phyloP scores from a whole-genome alignment of 495 filamentous ascomycete species.

The Neurospora intermedia region DNA sequence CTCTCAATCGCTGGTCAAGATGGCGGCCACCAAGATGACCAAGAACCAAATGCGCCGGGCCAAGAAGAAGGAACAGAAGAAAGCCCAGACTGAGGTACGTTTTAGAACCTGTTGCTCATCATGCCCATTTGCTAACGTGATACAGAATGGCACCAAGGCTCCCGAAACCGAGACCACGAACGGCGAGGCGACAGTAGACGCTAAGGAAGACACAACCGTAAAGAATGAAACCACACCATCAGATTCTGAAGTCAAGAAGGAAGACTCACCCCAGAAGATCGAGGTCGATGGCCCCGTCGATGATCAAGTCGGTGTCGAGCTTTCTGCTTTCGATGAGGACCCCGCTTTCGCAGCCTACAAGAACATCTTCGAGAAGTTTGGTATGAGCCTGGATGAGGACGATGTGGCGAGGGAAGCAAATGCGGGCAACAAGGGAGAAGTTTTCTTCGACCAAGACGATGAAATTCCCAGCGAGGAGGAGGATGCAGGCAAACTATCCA shows the following conservation, averaged over 20 bases:
- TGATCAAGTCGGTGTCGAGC: conserved; percentile 29
- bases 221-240: conserved; percentile 6
- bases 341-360: conserved; percentile 77
- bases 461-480: conserved; percentile 86
- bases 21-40: conserved; percentile 53
- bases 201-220: conserved; percentile 2
- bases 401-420: conserved; percentile 49
- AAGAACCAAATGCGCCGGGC: conserved; percentile 81
- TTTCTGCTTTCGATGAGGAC: conserved; percentile 46
- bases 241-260: conserved; percentile 32
- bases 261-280: conserved; percentile 23
- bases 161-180: conserved; percentile 9
- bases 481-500: conserved; percentile 64
- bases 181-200: conserved; percentile 18
- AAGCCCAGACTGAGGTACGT: conserved; percentile 40
- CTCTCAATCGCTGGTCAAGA: conserved; percentile 24
- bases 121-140: conserved; percentile 6
- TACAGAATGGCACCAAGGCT: conserved; percentile 17
- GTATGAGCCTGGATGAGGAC: conserved; percentile 37
- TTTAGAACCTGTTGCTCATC: neutral
- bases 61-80: conserved; percentile 80
- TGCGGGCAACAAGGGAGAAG: conserved; percentile 73
- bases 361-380: conserved; percentile 66
- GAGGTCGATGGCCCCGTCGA: conserved; percentile 35
- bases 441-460: conserved; percentile 78